Conservation (phyloP, 768 basidiomycete species). For the Boletus bicolor region DNA sequence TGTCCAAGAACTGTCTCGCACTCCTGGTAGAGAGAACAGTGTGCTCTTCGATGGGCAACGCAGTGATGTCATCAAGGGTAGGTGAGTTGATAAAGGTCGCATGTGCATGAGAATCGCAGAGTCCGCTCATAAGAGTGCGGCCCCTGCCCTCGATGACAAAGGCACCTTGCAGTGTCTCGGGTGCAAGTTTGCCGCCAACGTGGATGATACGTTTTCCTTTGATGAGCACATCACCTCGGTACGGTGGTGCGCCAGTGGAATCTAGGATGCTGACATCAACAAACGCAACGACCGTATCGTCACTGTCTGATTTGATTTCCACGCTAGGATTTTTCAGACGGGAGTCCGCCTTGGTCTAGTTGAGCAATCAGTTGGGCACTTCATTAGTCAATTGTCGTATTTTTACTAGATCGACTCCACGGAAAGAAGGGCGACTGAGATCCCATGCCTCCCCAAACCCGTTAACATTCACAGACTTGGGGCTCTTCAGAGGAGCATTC, state of each 20-base stretch:
- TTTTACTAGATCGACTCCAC: constrained; percentile 23
- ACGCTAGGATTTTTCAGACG: constrained; percentile 24
- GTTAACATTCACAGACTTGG: constrained; percentile 5
- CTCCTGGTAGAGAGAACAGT: constrained; percentile 29
- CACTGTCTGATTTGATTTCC: constrained; percentile 21
- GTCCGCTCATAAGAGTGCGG: constrained; percentile 36
- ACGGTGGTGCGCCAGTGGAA: constrained; percentile 33
- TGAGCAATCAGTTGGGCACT: neutral
- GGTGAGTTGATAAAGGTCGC: constrained; percentile 31
- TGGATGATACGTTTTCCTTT: constrained; percentile 29
- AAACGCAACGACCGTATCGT: constrained; percentile 23
- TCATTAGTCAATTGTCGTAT: neutral
- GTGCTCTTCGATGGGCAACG: constrained; percentile 33
- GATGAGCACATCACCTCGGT: constrained; percentile 34
- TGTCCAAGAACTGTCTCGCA: constrained; percentile 33
- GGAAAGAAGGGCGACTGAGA: constrained; percentile 18
- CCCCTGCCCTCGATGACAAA: constrained; percentile 30
- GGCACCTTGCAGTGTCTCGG: constrained; percentile 20
- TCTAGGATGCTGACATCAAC: constrained; percentile 35
- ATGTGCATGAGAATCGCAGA: constrained; percentile 37
- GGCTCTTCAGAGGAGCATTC: neutral
- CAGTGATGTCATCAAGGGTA: constrained; percentile 29
- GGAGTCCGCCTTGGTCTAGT: constrained; percentile 20
- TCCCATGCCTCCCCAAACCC: constrained; percentile 28
- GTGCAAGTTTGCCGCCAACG: constrained; percentile 25